Conservation (phyloP, 345 rosid species). For the Camelina sativa region DNA sequence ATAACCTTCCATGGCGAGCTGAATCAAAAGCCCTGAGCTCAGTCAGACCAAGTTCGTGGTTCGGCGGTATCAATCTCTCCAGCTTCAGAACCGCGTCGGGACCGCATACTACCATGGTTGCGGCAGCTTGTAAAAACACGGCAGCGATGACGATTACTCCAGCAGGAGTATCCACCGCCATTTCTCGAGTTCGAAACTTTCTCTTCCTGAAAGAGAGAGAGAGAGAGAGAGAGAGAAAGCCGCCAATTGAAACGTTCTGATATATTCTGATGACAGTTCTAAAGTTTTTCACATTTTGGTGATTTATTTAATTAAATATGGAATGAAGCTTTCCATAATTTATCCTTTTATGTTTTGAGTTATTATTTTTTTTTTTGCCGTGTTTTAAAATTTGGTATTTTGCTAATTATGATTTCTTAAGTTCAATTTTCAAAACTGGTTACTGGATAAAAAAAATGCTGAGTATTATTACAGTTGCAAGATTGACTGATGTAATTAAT, state of each 20-base stretch:
- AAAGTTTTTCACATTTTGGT: slow-evolving; percentile 24
- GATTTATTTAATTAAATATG: slow-evolving; percentile 20
- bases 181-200: slow-evolving; percentile 39
- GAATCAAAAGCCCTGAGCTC: slow-evolving; percentile 73
- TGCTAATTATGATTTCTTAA: slow-evolving; percentile 1
- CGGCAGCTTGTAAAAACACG: slow-evolving; percentile 36
- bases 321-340: slow-evolving; percentile 21
- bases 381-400: not conserved
- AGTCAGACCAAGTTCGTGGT: slow-evolving; percentile 55
- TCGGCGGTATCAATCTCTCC: slow-evolving; percentile 63
- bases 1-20: slow-evolving; percentile 78
- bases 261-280: slow-evolving; percentile 43
- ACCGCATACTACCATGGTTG: slow-evolving; percentile 42
- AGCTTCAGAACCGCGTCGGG: slow-evolving; percentile 62
- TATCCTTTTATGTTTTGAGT: not conserved
- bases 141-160: slow-evolving; percentile 42
- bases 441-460: not conserved
- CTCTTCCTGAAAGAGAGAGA: not conserved
- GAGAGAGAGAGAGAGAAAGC: slow-evolving; percentile 28
- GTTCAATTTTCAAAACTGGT: not conserved
- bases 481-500: slow-evolving; percentile 30
- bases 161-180: slow-evolving; percentile 43
- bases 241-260: slow-evolving; percentile 45
- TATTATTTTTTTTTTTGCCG: not conserved
- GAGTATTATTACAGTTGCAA: no score